A percentile compares a stretch with the other conserved stretches of the same genome.
These are phyloP conservation scores for Sclerotinia nivalis DNA, from an alignment of 2,329 filamentous ascomycete species.

Conservation along the genomic window DNA sequence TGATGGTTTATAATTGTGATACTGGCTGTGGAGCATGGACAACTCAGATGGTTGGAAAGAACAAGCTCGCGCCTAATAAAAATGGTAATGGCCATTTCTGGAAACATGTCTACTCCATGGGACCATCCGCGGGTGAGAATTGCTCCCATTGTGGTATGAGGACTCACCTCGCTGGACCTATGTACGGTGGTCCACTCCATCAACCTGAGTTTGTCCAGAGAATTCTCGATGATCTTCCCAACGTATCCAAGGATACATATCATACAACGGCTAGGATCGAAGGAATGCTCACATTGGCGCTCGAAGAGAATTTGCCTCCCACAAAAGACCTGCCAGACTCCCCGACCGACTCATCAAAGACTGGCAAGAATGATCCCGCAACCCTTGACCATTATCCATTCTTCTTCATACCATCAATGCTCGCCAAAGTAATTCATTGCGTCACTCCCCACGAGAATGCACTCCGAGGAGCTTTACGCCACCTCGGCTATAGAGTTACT, in stretches of 20 bases:
- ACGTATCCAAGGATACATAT: conserved; percentile 68
- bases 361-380: conserved; percentile 55
- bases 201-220: conserved; percentile 78
- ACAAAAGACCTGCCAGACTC: conserved; percentile 31
- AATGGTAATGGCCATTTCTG: conserved; percentile 69
- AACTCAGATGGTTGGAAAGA: conserved; percentile 74
- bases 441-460: conserved; percentile 76
- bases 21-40: conserved; percentile 88
- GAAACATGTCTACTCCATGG: conserved; percentile 76
- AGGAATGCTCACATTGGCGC: conserved; percentile 86
- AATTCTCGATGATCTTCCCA: conserved; percentile 71
- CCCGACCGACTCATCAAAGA: conserved; percentile 46
- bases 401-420: conserved; percentile 74
- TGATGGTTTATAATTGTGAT: conserved; percentile 91
- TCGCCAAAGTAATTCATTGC: conserved; percentile 78
- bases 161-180: conserved; percentile 86
- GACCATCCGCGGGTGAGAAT: conserved; percentile 61
- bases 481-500: conserved; percentile 78
- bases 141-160: conserved; percentile 86
- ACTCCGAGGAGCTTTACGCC: conserved; percentile 76
- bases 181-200: conserved; percentile 92
- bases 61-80: conserved; percentile 66
- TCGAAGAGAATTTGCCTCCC: conserved; percentile 63
- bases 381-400: conserved; percentile 76
- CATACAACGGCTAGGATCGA: conserved; percentile 78